Percentiles rank a stretch among this genome's conserved stretches.
Evolutionary conservation across 2,329 filamentous ascomycete species (phyloP).

Genomic region (Coleophoma cylindrospora): DNA sequence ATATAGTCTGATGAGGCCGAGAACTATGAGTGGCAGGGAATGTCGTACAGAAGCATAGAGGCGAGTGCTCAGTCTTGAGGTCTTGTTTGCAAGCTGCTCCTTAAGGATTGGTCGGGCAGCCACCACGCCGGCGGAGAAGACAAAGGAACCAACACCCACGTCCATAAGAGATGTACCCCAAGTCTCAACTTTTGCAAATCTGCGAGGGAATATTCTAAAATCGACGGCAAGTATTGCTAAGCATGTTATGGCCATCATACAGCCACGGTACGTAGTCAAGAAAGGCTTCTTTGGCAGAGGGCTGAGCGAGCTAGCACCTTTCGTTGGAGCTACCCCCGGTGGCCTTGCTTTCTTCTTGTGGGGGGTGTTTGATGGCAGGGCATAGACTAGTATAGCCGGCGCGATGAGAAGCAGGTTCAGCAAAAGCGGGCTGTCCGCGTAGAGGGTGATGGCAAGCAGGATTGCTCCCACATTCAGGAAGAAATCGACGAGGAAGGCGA

Average conservation of each 20-base stretch:
- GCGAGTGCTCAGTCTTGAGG: slow-evolving; percentile 47
- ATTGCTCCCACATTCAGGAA: slow-evolving; percentile 79
- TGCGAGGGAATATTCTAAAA: slow-evolving; percentile 85
- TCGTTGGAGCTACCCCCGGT: slow-evolving; percentile 36
- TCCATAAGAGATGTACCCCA: slow-evolving; percentile 99
- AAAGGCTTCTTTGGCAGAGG: slow-evolving; percentile 81
- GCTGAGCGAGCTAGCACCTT: slow-evolving; percentile 31
- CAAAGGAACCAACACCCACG: slow-evolving; percentile 93
- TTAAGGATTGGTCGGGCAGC: slow-evolving; percentile 77
- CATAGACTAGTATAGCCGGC: slow-evolving; percentile 59
- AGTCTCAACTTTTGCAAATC: slow-evolving; percentile 97
- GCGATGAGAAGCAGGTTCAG: slow-evolving; percentile 70
- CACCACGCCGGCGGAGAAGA: slow-evolving; percentile 90
- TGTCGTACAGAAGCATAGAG: slow-evolving; percentile 68
- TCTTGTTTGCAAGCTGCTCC: slow-evolving; percentile 49
- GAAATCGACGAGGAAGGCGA: slow-evolving; percentile 74
- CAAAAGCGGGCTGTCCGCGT: slow-evolving; percentile 68
- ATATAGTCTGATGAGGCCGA: slow-evolving; percentile 76
- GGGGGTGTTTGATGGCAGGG: slow-evolving; percentile 35
- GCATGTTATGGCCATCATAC: slow-evolving; percentile 88
- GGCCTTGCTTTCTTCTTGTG: slow-evolving; percentile 44
- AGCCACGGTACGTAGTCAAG: slow-evolving; percentile 83
- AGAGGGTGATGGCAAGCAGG: slow-evolving; percentile 81
- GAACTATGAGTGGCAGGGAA: slow-evolving; percentile 72
- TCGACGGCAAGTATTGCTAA: slow-evolving; percentile 94